Percentiles rank a stretch among this genome's conserved stretches.
phyloP scores from a whole-genome alignment of 1,284 basidiomycete genomes.

The Apiotrichum veenhuisii region DNA sequence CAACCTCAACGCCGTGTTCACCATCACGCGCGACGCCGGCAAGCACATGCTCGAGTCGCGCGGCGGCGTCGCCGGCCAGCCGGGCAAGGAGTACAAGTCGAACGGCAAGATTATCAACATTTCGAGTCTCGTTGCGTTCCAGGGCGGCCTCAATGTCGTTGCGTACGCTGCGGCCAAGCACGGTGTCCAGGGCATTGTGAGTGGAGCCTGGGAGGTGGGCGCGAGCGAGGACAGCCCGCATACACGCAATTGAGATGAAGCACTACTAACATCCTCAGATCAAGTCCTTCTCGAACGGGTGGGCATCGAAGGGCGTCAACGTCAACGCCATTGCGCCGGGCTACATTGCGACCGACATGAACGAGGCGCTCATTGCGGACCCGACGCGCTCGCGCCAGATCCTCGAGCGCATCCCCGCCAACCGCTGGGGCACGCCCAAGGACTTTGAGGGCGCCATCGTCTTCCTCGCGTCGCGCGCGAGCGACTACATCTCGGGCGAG shows the following conservation, averaged over 20 bases:
- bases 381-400: conserved; percentile 66
- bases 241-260: too few relatives aligned
- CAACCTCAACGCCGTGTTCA: conserved; percentile 52
- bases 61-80: conserved; percentile 42
- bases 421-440: conserved; percentile 78
- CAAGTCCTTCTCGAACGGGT: conserved; percentile 58
- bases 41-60: conserved; percentile 50
- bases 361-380: conserved; percentile 50
- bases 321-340: conserved; percentile 86
- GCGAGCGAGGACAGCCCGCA: conserved; percentile 13
- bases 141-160: conserved; percentile 72
- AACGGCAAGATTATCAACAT: conserved; percentile 54
- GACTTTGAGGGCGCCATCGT: conserved; percentile 89
- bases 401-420: conserved; percentile 86
- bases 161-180: conserved; percentile 87
- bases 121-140: conserved; percentile 49
- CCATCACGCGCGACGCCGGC: conserved; percentile 50
- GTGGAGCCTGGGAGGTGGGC: conserved; percentile 11
- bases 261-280: conserved; percentile 27
- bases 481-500: conserved; percentile 88
- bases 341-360: conserved; percentile 78
- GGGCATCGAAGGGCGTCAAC: conserved; percentile 77
- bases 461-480: conserved; percentile 81
- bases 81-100: conserved; percentile 16
- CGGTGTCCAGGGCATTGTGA: conserved; percentile 71